Conservation (phyloP, 2,329 filamentous ascomycete genomes). For the Ceratocystis eucalypticola region DNA sequence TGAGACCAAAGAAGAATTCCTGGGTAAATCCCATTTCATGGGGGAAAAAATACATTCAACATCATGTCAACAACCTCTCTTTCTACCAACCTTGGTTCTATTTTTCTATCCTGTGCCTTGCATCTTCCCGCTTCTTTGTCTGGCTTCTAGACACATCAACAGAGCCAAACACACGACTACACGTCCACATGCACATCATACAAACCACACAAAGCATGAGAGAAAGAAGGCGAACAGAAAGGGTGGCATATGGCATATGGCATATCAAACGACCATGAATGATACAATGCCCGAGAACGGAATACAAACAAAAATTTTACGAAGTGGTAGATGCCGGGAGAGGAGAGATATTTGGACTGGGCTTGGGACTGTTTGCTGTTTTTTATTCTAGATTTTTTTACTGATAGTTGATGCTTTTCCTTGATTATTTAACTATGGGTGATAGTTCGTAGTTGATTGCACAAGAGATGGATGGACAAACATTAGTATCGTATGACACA, state of each 20-base stretch:
- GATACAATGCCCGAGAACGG: neutral
- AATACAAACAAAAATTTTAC: neutral
- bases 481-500: too few species aligned
- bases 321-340: neutral
- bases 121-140: neutral
- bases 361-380: neutral
- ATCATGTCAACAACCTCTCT: neutral
- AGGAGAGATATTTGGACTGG: neutral
- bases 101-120: neutral
- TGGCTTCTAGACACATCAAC: too few species aligned
- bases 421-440: neutral
- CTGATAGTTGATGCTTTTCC: neutral
- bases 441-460: neutral
- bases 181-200: neutral
- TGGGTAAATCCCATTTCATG: neutral
- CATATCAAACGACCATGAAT: neutral
- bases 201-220: neutral
- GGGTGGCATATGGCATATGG: neutral
- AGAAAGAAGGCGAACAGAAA: neutral
- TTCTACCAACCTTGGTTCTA: too few species aligned
- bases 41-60: neutral
- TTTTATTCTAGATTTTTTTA: neutral
- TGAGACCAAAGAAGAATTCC: constrained; percentile 12
- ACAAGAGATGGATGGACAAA: too few species aligned
- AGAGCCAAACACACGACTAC: neutral